These are phyloP conservation scores for California macrophylla DNA, from an alignment of 441 rosid species.

Conservation along the genomic window DNA sequence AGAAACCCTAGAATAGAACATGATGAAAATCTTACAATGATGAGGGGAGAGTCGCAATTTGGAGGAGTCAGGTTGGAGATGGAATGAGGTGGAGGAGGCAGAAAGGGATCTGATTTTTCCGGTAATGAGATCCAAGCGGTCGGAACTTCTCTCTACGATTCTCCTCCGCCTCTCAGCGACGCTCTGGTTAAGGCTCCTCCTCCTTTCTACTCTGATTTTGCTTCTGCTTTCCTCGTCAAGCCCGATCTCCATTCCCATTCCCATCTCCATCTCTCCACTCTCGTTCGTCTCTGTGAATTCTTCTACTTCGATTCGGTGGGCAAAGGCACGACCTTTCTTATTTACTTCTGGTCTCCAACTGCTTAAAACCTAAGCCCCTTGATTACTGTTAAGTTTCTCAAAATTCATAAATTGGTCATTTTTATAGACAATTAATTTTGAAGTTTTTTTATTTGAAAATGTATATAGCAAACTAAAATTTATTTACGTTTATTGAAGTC, in stretches of 20 bases:
- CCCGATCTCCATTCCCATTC: background rate
- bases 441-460: no score
- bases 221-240: background rate
- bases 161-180: constrained; percentile 44
- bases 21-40: background rate
- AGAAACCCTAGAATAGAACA: no score
- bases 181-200: constrained; percentile 8
- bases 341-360: no score
- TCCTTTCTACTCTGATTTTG: background rate
- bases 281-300: background rate
- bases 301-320: background rate
- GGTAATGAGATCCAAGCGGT: constrained; percentile 64
- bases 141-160: constrained; percentile 52
- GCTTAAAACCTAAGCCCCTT: no score
- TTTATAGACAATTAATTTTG: no score
- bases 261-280: no score
- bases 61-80: constrained; percentile 25
- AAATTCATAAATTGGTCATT: no score
- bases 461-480: no score
- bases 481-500: no score
- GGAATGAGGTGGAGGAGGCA: constrained; percentile 19
- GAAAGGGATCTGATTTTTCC: constrained; percentile 35
- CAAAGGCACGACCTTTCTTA: no score
- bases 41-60: background rate
- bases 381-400: no score